A percentile compares a stretch with the other conserved stretches of the same genome.
These are phyloP conservation scores for Teratosphaeria viscida DNA, from an alignment of 2,329 filamentous ascomycete genomes.

Conservation along the genomic window DNA sequence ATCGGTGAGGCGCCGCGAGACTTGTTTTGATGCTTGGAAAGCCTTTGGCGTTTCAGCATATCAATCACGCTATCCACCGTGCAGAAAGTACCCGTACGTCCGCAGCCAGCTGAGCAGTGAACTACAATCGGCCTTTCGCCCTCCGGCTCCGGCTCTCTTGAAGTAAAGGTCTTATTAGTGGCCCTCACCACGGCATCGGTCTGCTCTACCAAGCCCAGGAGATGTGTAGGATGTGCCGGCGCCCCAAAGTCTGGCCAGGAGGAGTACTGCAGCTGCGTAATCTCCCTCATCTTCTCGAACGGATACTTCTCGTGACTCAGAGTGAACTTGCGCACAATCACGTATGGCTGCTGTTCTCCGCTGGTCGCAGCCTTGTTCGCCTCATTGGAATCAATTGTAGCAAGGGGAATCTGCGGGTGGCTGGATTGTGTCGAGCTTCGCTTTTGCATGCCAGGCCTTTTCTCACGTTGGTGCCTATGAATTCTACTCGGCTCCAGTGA, in stretches of 20 bases:
- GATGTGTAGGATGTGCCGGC: conserved; percentile 75
- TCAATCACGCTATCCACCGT: conserved; percentile 93
- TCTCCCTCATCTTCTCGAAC: conserved; percentile 77
- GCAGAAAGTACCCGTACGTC: conserved; percentile 90
- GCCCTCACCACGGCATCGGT: conserved; percentile 60
- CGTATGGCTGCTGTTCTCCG: conserved; percentile 53
- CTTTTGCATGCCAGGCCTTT: conserved; percentile 25
- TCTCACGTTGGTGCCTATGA: conserved; percentile 29
- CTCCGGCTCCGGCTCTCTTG: conserved; percentile 46
- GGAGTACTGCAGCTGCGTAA: conserved; percentile 89
- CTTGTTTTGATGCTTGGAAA: conserved; percentile 9
- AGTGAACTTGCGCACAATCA: conserved; percentile 78
- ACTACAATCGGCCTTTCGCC: conserved; percentile 66
- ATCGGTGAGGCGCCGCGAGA: conserved; percentile 28
- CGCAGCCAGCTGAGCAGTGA: conserved; percentile 92
- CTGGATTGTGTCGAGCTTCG: conserved; percentile 28
- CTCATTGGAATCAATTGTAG: conserved; percentile 17
- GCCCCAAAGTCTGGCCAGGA: conserved; percentile 97
- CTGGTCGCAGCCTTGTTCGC: conserved; percentile 5
- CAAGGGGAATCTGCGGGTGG: conserved; percentile 19
- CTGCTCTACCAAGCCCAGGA: conserved; percentile 82
- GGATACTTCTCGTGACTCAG: conserved; percentile 66
- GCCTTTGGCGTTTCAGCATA: conserved; percentile 80
- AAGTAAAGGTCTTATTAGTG: conserved; percentile 28
- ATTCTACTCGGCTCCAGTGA: conserved; percentile 57